Percentiles rank a stretch among this genome's conserved stretches.
Evolutionary conservation across 768 basidiomycete species (phyloP).

Genomic region (Pisolithus orientalis): DNA sequence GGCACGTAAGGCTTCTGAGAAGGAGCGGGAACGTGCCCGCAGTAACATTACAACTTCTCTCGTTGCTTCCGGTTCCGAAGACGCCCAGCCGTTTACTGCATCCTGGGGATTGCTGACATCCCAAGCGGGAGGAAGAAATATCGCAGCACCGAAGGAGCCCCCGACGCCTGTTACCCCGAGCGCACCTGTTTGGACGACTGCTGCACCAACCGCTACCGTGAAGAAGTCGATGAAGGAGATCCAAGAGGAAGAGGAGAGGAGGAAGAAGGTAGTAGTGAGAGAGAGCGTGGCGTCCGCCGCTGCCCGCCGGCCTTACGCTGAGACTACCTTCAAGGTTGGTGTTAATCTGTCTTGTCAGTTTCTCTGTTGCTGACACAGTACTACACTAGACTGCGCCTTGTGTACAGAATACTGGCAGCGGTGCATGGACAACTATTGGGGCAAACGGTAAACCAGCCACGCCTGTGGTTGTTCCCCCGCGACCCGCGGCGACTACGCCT

Average conservation of each 20-base stretch:
- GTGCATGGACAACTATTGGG: constrained; percentile 86
- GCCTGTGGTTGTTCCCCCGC: constrained; percentile 25
- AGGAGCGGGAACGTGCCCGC: constrained; percentile 63
- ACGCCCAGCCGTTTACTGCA: constrained; percentile 54
- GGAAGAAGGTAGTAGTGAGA: constrained; percentile 62
- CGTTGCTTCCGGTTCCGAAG: constrained; percentile 39
- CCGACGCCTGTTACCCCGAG: constrained; percentile 27
- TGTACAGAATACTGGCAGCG: constrained; percentile 36
- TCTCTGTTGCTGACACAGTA: constrained; percentile 3
- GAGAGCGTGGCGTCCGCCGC: constrained; percentile 52
- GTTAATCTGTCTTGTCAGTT: constrained; percentile 4
- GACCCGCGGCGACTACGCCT: constrained; percentile 29
- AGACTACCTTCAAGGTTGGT: constrained; percentile 67
- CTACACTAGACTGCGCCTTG: constrained; percentile 27
- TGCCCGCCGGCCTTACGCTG: constrained; percentile 70
- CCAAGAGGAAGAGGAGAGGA: constrained; percentile 91
- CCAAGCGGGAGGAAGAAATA: constrained; percentile 55
- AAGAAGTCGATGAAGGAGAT: constrained; percentile 99
- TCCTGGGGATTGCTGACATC: constrained; percentile 87
- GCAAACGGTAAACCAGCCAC: constrained; percentile 54
- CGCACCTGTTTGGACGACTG: constrained; percentile 68
- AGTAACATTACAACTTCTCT: constrained; percentile 27
- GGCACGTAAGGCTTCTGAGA: constrained; percentile 66
- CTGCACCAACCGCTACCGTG: constrained; percentile 42
- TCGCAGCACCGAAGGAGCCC: constrained; percentile 37